Conservation (phyloP, 805 yeast genomes). For the Candida maesae region DNA sequence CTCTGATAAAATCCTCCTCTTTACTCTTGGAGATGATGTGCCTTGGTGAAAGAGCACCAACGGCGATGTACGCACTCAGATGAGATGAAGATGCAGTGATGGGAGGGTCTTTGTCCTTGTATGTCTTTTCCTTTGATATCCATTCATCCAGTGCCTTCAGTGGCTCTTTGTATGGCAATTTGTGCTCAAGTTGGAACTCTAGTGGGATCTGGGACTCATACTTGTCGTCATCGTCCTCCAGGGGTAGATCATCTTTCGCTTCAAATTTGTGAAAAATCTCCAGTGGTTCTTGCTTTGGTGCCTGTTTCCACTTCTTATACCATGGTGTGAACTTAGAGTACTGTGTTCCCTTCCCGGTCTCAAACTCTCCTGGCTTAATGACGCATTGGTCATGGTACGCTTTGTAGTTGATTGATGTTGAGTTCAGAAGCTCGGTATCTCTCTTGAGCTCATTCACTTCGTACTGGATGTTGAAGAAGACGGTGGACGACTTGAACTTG, state of each 20-base stretch:
- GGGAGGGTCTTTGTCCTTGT: constrained; percentile 22
- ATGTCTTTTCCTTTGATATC: constrained; percentile 4
- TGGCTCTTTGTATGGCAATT: constrained; percentile 17
- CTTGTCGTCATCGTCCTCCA: no score
- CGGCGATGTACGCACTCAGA: constrained; percentile 43
- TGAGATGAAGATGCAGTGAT: constrained; percentile 32
- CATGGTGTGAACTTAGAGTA: constrained; percentile 48
- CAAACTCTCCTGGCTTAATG: constrained; percentile 37
- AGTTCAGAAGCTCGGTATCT: constrained; percentile 27
- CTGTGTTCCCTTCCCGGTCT: constrained; percentile 40
- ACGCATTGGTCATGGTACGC: constrained; percentile 40
- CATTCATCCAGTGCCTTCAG: constrained; percentile 18
- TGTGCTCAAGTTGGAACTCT: constrained; percentile 19
- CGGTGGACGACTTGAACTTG: constrained; percentile 13
- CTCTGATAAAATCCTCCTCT: constrained; percentile 45
- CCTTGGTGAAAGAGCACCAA: constrained; percentile 44
- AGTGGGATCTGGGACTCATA: no score
- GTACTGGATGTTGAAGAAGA: constrained; percentile 32
- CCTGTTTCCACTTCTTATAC: constrained; percentile 40
- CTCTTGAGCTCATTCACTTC: constrained; percentile 33
- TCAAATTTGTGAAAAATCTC: constrained; percentile 8
- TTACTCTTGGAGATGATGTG: constrained; percentile 32
- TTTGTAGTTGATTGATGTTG: constrained; percentile 12
- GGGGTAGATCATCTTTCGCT: no score
- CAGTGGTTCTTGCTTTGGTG: constrained; percentile 1